Conservation (phyloP, 192 early-diverging fungal genomes). For the Obelidium mucronatum region DNA sequence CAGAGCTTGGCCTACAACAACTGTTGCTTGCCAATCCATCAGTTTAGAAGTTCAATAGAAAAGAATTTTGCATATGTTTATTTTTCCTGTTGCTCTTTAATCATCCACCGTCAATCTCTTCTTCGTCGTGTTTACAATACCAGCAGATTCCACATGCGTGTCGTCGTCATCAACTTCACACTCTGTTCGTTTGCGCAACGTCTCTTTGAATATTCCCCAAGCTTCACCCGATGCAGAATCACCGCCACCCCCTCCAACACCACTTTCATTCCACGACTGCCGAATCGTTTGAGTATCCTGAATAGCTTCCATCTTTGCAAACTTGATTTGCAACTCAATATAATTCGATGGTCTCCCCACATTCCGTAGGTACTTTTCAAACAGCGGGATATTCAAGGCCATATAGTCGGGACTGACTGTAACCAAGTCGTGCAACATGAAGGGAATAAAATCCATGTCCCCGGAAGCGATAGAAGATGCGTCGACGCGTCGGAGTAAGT, state of each 20-base stretch:
- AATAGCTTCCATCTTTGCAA: background rate
- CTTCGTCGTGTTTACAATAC: too few species aligned
- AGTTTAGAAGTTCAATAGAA: too few species aligned
- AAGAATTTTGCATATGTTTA: too few species aligned
- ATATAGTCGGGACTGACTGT: background rate
- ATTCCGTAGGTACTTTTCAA: background rate
- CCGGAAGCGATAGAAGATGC: background rate
- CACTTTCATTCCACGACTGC: background rate
- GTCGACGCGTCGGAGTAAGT: background rate
- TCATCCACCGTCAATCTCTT: too few species aligned
- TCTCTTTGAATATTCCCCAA: slow-evolving; percentile 9
- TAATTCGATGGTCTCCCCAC: background rate
- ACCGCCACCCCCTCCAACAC: background rate
- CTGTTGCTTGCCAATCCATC: too few species aligned
- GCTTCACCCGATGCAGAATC: background rate
- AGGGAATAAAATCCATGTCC: background rate
- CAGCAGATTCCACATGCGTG: too few species aligned
- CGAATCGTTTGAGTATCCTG: background rate
- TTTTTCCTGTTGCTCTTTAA: too few species aligned
- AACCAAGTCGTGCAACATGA: background rate
- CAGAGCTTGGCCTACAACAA: too few species aligned
- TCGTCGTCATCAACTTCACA: background rate
- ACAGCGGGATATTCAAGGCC: background rate
- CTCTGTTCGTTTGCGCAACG: background rate
- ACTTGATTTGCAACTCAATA: background rate